A percentile compares a stretch with the other conserved stretches of the same genome.
Evolutionary conservation across 2,329 filamentous ascomycete species (phyloP).

Genomic region (Pseudogymnoascus sp.): DNA sequence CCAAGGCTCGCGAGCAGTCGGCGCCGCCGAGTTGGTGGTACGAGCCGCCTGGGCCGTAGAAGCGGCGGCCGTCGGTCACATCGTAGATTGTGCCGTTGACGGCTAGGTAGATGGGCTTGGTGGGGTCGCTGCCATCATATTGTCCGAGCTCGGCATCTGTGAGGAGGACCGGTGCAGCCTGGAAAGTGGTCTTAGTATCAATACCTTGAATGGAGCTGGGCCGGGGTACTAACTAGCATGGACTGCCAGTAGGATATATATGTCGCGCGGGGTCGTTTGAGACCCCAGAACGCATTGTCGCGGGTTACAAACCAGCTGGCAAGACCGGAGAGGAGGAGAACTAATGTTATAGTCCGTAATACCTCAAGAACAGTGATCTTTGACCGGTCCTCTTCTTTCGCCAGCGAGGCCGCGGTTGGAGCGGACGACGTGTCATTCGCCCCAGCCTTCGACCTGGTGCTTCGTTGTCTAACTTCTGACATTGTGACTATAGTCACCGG

Average conservation of each 20-base stretch:
- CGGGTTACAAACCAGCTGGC: slow-evolving; percentile 26
- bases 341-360: slow-evolving; percentile 21
- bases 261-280: slow-evolving; percentile 22
- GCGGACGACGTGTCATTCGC: slow-evolving; percentile 8
- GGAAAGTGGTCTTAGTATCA: slow-evolving; percentile 5
- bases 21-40: slow-evolving; percentile 82
- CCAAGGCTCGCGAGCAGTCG: slow-evolving; percentile 80
- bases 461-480: slow-evolving; percentile 16
- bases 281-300: slow-evolving; percentile 23
- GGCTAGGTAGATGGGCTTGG: slow-evolving; percentile 78
- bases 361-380: slow-evolving; percentile 22
- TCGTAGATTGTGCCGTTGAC: slow-evolving; percentile 85
- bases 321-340: slow-evolving; percentile 20
- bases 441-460: slow-evolving; percentile 7
- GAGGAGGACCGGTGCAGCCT: slow-evolving; percentile 55
- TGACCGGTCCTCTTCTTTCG: slow-evolving; percentile 22
- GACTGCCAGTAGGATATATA: slow-evolving; percentile 17
- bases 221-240: slow-evolving; percentile 19
- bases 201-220: not conserved
- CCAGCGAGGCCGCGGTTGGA: slow-evolving; percentile 10
- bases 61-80: slow-evolving; percentile 56
- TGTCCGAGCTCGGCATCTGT: slow-evolving; percentile 64
- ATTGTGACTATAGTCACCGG: slow-evolving; percentile 9
- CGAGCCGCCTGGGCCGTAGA: slow-evolving; percentile 76
- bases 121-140: slow-evolving; percentile 70